Conservation (phyloP, 345 rosid species). For the Sapria himalayana region DNA sequence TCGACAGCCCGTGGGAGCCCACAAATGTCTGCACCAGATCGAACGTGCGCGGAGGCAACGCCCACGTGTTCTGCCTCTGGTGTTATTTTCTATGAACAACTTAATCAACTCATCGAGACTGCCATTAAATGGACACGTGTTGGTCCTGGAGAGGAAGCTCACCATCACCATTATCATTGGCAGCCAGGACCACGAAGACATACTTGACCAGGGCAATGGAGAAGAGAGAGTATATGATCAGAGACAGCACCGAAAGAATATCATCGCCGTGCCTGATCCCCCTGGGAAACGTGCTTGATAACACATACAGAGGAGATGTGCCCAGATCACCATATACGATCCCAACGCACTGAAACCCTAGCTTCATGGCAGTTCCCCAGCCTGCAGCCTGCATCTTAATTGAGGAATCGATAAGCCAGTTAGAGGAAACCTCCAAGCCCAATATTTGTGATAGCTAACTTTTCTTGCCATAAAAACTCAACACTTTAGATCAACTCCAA, state of each 20-base stretch:
- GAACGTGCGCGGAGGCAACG: too few species aligned
- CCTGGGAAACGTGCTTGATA: conserved; percentile 6
- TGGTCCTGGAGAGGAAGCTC: too few species aligned
- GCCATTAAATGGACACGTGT: too few species aligned
- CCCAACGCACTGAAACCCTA: conserved; percentile 19
- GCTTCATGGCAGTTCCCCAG: conserved; percentile 3
- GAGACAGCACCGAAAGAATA: conserved; percentile 10
- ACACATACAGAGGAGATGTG: conserved; percentile 14
- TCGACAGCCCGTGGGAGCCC: too few species aligned
- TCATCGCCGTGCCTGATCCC: conserved; percentile 12
- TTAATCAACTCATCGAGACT: too few species aligned
- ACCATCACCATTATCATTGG: conserved; percentile 22
- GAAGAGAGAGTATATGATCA: conserved; percentile 12
- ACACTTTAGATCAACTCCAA: too few species aligned
- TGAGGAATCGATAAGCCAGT: conserved; percentile 70
- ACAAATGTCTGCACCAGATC: too few species aligned
- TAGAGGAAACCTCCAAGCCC: too few species aligned
- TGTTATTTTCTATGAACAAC: too few species aligned
- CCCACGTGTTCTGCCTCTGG: too few species aligned
- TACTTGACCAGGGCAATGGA: conserved; percentile 10
- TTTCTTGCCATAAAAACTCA: too few species aligned
- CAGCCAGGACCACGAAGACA: conserved; percentile 10
- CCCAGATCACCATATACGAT: conserved; percentile 22
- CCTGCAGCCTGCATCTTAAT: conserved; percentile 4
- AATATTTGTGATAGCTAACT: too few species aligned